These are phyloP conservation scores for Onygenales sp. DNA, from an alignment of 2,329 filamentous ascomycete genomes.

Conservation along the genomic window DNA sequence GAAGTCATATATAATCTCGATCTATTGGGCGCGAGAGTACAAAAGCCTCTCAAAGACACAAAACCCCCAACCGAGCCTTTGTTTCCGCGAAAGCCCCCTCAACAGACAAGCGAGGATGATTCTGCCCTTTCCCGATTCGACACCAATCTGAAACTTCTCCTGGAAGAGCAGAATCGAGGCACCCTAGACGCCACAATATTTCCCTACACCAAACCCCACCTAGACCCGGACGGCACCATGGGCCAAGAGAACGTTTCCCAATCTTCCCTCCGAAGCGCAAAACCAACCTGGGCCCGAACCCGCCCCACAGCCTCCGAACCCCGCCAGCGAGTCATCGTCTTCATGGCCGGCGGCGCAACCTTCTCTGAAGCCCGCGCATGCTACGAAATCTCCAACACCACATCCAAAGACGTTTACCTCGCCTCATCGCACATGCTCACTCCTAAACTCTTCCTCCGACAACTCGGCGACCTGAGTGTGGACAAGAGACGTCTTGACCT, in stretches of 20 bases:
- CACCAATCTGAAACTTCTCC: slow-evolving; percentile 68
- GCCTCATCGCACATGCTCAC: slow-evolving; percentile 88
- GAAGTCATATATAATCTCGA: slow-evolving; percentile 66
- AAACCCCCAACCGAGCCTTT: slow-evolving; percentile 56
- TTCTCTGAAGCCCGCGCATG: slow-evolving; percentile 83
- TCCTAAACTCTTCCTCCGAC: slow-evolving; percentile 70
- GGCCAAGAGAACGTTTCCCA: slow-evolving; percentile 46
- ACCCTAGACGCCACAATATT: slow-evolving; percentile 57
- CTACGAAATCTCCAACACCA: slow-evolving; percentile 69
- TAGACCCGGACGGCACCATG: slow-evolving; percentile 35
- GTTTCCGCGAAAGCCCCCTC: slow-evolving; percentile 57
- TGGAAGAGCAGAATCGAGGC: slow-evolving; percentile 63
- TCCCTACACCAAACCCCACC: slow-evolving; percentile 63
- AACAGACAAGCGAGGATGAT: slow-evolving; percentile 56
- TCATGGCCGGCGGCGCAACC: slow-evolving; percentile 90
- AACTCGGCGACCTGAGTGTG: slow-evolving; percentile 68
- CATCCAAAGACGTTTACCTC: slow-evolving; percentile 74
- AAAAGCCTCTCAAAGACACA: slow-evolving; percentile 66
- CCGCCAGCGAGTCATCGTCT: slow-evolving; percentile 81
- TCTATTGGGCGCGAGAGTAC: slow-evolving; percentile 66
- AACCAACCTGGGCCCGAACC: slow-evolving; percentile 89
- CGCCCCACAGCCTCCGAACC: slow-evolving; percentile 68
- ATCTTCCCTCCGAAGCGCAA: slow-evolving; percentile 77
- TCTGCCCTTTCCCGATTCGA: slow-evolving; percentile 82
- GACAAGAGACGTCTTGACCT: slow-evolving; percentile 69